These are phyloP conservation scores for Podaxis sp. DNA, from an alignment of 768 basidiomycete species.

Conservation along the genomic window DNA sequence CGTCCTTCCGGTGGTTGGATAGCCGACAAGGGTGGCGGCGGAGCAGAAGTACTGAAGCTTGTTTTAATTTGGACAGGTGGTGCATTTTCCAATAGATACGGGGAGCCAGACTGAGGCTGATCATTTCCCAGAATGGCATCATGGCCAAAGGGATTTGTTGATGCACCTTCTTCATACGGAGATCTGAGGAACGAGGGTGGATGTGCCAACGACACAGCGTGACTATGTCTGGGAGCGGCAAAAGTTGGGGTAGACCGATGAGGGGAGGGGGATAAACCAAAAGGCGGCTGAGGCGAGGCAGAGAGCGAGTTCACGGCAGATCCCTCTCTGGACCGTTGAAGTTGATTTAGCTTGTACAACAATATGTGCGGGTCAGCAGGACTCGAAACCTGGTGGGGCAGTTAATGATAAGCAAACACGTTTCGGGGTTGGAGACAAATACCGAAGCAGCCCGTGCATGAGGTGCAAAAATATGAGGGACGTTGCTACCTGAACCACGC, in stretches of 20 bases:
- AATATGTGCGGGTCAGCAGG: slow-evolving; percentile 83
- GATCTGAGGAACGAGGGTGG: slow-evolving; percentile 41
- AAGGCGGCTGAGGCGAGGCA: slow-evolving; percentile 57
- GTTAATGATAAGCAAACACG: slow-evolving; percentile 16
- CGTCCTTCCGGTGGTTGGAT: slow-evolving; percentile 45
- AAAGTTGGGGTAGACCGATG: slow-evolving; percentile 26
- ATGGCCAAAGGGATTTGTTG: slow-evolving; percentile 66
- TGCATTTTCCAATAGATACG: slow-evolving; percentile 12
- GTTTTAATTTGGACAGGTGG: slow-evolving; percentile 1
- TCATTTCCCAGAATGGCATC: slow-evolving; percentile 47
- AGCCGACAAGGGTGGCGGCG: slow-evolving; percentile 31
- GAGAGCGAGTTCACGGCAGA: slow-evolving; percentile 50
- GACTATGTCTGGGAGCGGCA: slow-evolving; percentile 47
- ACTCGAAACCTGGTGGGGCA: slow-evolving; percentile 67
- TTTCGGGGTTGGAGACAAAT: slow-evolving; percentile 29
- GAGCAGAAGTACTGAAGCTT: neutral
- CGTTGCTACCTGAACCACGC: slow-evolving; percentile 47
- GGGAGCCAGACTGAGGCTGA: slow-evolving; percentile 16
- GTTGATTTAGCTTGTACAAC: slow-evolving; percentile 78
- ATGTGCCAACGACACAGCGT: slow-evolving; percentile 70
- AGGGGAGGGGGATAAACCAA: slow-evolving; percentile 48
- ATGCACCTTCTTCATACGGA: slow-evolving; percentile 22
- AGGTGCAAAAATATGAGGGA: slow-evolving; percentile 64
- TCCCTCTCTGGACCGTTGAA: slow-evolving; percentile 65
- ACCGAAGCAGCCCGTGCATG: slow-evolving; percentile 85